Evolutionary conservation across 495 filamentous ascomycete genomes (phyloP).

Genomic region (Cudoniella acicularis): DNA sequence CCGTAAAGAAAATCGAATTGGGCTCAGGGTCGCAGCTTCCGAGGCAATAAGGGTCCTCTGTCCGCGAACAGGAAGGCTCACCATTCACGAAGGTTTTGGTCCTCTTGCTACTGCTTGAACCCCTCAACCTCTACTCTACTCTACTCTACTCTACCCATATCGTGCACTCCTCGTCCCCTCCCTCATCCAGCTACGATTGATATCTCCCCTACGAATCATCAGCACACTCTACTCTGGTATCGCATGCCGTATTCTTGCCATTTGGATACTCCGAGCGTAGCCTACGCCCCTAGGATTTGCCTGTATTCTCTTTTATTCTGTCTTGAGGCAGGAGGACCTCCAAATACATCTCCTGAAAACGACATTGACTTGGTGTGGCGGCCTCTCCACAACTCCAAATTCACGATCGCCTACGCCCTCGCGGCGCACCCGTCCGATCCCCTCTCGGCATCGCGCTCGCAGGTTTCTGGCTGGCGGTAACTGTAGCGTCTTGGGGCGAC

Average conservation of each 20-base stretch:
- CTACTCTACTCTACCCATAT: not conserved
- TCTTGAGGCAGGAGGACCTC: too few relatives aligned
- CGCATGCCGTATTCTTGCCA: not conserved
- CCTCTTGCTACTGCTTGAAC: not conserved
- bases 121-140: not conserved
- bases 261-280: constrained; percentile 7
- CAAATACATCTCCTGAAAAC: too few relatives aligned
- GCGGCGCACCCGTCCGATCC: too few relatives aligned
- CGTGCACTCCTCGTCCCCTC: not conserved
- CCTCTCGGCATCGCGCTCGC: too few relatives aligned
- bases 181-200: not conserved
- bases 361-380: too few relatives aligned
- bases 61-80: not conserved
- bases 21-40: not conserved
- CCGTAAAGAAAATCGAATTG: not conserved
- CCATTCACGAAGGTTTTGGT: not conserved
- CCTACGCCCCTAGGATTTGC: not conserved
- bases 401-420: too few relatives aligned
- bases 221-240: not conserved
- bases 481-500: too few relatives aligned
- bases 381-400: too few relatives aligned
- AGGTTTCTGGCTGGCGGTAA: too few relatives aligned
- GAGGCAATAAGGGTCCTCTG: not conserved
- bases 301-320: not conserved
- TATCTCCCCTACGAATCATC: not conserved